Base-by-base conservation (phyloP, 2,329 filamentous ascomycete genomes). In the Emergomyces orientalis region DNA sequence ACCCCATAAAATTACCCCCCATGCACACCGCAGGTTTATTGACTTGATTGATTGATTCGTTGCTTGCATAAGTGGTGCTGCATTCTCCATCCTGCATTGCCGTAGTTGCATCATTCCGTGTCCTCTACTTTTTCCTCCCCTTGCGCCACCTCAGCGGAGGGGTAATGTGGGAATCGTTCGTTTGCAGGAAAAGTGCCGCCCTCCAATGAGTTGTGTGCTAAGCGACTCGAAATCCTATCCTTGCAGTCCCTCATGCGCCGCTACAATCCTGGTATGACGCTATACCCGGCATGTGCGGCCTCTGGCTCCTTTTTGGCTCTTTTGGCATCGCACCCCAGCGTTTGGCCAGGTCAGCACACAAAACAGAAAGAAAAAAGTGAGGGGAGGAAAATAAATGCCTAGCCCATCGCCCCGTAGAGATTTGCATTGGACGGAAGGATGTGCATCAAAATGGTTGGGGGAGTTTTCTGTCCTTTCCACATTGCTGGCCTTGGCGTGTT, bases 51-150 rank as follows among this genome's bases (percentile, higher is more conserved):
- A 56, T 56, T 56, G 54, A 56, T 56, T 56, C 54, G 34, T 25
- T 4, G 34, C 19, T 56, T 14, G 32, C 54, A 56, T 17, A 17
- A n/a, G n/a, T 37, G 11, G 32, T 41, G 32, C 19, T 41, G 54
- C n/a, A 11, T 41, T 34, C 34, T 37, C 17, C 30, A 17, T 34
- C 54, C 30, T 22, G 54, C 54, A 56, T 56, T 56, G 11, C 32
- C 34, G 54, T 27, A 56, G 32, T 56, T 56, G 54, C 54, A 56
- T 56, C 30, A 37, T 41, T 56, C 34, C 54, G 54, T 56, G n/a
- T 32, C 54, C 19, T 25, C 54, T n/a, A 25, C 54, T 11, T 34
- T 37, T 6, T 27, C 30, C 51, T 34, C 30, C 52, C 30, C 30
- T n/a, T 55, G 27, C 22, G 9, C 49, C 17, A 17, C 51, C 45